Percentiles rank a stretch among this genome's conserved stretches.
phyloP scores from a whole-genome alignment of 208 protist species.

The Leishmania arabica region DNA sequence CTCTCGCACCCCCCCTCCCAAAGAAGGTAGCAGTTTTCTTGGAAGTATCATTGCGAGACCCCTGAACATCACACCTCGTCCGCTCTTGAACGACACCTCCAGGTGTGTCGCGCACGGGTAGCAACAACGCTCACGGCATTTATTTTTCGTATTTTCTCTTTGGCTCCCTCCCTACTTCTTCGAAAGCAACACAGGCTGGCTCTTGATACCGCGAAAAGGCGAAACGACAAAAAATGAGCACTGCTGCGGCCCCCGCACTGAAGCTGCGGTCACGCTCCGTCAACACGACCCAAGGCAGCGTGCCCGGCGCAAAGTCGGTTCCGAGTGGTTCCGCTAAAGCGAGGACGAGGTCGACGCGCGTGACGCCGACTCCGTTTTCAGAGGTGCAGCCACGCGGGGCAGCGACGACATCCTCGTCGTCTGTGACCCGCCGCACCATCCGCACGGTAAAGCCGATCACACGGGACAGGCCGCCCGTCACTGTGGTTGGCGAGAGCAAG shows the following conservation, averaged over 20 bases:
- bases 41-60: background rate
- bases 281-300: conserved; percentile 17
- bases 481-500: background rate
- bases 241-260: conserved; percentile 1
- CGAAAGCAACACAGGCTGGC: background rate
- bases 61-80: background rate
- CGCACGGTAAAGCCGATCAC: conserved; percentile 8
- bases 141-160: conserved; percentile 12
- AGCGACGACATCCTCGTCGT: background rate
- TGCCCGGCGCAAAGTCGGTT: background rate
- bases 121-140: background rate
- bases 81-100: background rate
- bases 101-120: background rate
- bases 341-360: conserved; percentile 6
- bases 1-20: background rate
- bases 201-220: background rate
- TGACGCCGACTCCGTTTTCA: conserved; percentile 7
- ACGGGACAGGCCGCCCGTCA: background rate
- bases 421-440: conserved; percentile 11
- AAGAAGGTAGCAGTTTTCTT: background rate
- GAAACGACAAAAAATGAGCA: conserved; percentile 4
- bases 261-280: conserved; percentile 23
- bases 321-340: background rate
- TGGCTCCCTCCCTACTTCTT: background rate
- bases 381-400: conserved; percentile 1